Percentiles rank a stretch among this genome's conserved stretches.
phyloP scores from a whole-genome alignment of 441 rosid species.

The Viola pubescens region DNA sequence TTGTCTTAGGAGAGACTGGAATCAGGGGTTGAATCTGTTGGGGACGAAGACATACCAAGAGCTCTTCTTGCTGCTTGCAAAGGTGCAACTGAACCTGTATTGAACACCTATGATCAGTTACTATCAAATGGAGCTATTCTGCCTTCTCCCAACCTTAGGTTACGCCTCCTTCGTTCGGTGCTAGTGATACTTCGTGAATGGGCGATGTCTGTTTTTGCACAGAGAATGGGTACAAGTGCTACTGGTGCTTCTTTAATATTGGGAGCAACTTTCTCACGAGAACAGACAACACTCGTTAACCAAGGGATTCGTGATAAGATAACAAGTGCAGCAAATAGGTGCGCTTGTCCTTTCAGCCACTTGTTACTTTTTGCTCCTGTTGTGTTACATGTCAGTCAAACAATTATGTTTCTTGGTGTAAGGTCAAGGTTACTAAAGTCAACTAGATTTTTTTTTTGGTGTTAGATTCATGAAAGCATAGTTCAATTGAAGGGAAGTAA shows the following conservation, averaged over 20 bases:
- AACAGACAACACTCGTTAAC: constrained; percentile 50
- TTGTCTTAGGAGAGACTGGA: constrained; percentile 71
- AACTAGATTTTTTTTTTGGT: no score
- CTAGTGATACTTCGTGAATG: constrained; percentile 85
- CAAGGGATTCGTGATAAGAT: constrained; percentile 84
- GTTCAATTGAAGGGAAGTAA: background rate
- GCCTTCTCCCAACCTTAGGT: constrained; percentile 69
- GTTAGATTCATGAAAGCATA: background rate
- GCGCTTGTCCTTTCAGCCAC: constrained; percentile 12
- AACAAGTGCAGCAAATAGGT: constrained; percentile 91
- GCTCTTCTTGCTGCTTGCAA: constrained; percentile 89
- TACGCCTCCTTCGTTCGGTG: constrained; percentile 76
- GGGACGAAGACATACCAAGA: constrained; percentile 76
- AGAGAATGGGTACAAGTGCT: constrained; percentile 64
- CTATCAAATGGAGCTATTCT: constrained; percentile 72
- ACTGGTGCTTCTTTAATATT: constrained; percentile 62
- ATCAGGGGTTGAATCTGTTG: constrained; percentile 54
- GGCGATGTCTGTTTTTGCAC: constrained; percentile 78
- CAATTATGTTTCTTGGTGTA: constrained; percentile 1
- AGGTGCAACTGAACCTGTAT: constrained; percentile 83
- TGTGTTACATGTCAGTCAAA: background rate
- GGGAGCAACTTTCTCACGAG: constrained; percentile 51
- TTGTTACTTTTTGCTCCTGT: background rate
- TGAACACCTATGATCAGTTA: constrained; percentile 77
- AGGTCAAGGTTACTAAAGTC: background rate